Evolutionary conservation across 2,329 filamentous ascomycete species (phyloP).

Genomic region (Calonectria pseudoreteaudii): DNA sequence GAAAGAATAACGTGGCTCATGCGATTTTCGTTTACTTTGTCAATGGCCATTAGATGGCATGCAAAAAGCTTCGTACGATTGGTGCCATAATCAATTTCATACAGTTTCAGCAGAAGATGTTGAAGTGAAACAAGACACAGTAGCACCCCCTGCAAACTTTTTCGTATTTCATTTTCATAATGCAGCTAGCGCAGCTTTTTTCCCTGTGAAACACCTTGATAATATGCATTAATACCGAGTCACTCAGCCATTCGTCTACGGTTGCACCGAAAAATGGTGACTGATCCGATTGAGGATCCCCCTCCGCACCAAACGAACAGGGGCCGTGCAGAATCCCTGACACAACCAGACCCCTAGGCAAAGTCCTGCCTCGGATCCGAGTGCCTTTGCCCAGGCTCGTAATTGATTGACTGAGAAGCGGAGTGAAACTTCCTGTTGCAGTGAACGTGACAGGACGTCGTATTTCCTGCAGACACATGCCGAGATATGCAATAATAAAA

Average conservation of each 20-base stretch:
- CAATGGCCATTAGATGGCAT: not conserved
- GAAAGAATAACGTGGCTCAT: not conserved
- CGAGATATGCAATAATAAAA: not conserved
- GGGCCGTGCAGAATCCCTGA: not conserved
- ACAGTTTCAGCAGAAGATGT: not conserved
- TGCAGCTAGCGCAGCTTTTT: not conserved
- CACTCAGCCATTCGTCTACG: not conserved
- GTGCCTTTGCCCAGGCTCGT: not conserved
- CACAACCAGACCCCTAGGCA: not conserved
- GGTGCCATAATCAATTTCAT: too few species aligned
- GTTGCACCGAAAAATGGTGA: not conserved
- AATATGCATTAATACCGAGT: not conserved
- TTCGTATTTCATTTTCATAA: not conserved
- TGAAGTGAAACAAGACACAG: not conserved
- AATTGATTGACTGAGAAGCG: not conserved
- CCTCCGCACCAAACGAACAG: not conserved
- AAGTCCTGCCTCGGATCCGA: not conserved
- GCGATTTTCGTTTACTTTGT: not conserved
- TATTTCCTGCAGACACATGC: not conserved
- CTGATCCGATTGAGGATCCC: not conserved
- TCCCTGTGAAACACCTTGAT: not conserved
- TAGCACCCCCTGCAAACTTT: not conserved
- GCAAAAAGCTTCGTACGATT: not conserved
- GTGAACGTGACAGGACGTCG: not conserved
- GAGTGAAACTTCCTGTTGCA: not conserved